Evolutionary conservation across 192 early-diverging fungal genomes (phyloP).

Genomic region (Backusella mclennaniae): DNA sequence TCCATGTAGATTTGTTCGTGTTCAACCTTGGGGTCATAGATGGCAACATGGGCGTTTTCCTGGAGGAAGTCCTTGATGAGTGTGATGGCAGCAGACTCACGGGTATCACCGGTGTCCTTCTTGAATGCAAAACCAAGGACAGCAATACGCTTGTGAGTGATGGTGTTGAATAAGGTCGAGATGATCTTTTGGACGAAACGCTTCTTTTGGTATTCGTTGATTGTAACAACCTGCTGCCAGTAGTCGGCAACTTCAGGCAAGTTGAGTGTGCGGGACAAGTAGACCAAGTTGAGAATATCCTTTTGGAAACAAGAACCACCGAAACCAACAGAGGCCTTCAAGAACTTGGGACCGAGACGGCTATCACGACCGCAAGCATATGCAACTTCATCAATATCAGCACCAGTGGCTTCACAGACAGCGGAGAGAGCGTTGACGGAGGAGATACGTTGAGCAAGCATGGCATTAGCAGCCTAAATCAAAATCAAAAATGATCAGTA

Average conservation of each 20-base stretch:
- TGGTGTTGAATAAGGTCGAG: conserved; percentile 71
- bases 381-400: conserved; percentile 87
- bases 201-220: conserved; percentile 92
- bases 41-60: conserved; percentile 68
- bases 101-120: conserved; percentile 91
- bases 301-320: conserved; percentile 97
- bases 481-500: not conserved
- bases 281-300: conserved; percentile 90
- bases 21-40: conserved; percentile 92
- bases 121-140: conserved; percentile 94
- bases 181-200: conserved; percentile 79
- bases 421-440: conserved; percentile 88
- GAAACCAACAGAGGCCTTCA: conserved; percentile 91
- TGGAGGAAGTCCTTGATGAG: conserved; percentile 78
- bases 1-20: conserved; percentile 68
- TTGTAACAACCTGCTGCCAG: conserved; percentile 86
- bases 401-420: conserved; percentile 91
- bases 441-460: conserved; percentile 93
- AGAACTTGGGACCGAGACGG: conserved; percentile 86
- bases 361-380: conserved; percentile 86
- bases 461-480: conserved; percentile 81
- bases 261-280: conserved; percentile 78
- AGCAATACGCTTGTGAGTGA: conserved; percentile 77
- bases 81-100: conserved; percentile 89
- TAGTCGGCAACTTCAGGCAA: conserved; percentile 91